phyloP scores from a whole-genome alignment of 192 early-diverging fungal genomes.

The Podila horticola region DNA sequence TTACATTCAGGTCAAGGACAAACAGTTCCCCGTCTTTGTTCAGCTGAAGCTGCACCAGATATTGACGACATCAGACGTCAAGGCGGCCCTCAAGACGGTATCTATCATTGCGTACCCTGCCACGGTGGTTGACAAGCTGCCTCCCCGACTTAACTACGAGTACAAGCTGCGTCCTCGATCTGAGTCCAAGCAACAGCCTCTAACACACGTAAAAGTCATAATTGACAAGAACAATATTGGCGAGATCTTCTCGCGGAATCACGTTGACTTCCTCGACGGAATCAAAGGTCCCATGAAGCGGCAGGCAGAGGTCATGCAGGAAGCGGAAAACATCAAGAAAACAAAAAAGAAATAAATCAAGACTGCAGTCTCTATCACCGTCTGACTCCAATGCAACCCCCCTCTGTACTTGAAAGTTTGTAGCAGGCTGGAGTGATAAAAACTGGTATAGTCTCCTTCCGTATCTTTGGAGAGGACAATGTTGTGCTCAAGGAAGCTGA shows the following conservation, averaged over 20 bases:
- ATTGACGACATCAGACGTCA: neutral
- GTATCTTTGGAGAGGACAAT: too few species aligned
- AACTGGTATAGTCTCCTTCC: too few species aligned
- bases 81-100: constrained; percentile 2
- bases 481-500: too few species aligned
- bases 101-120: constrained; percentile 28
- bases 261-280: constrained; percentile 16
- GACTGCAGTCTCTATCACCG: too few species aligned
- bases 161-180: neutral
- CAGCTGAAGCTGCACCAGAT: constrained; percentile 14
- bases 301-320: constrained; percentile 1
- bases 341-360: neutral
- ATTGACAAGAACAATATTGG: constrained; percentile 15
- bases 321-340: constrained; percentile 12
- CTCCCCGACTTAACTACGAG: constrained; percentile 7
- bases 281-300: constrained; percentile 18
- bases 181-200: neutral
- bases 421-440: too few species aligned
- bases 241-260: constrained; percentile 13
- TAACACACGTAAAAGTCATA: constrained; percentile 3
- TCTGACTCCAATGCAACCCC: too few species aligned
- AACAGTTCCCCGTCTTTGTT: constrained; percentile 10
- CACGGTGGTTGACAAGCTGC: constrained; percentile 3
- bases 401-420: too few species aligned
- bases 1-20: constrained; percentile 10